Evolutionary conservation across 805 yeast species (phyloP).

Genomic region (Nakazawaea ambrosiae): DNA sequence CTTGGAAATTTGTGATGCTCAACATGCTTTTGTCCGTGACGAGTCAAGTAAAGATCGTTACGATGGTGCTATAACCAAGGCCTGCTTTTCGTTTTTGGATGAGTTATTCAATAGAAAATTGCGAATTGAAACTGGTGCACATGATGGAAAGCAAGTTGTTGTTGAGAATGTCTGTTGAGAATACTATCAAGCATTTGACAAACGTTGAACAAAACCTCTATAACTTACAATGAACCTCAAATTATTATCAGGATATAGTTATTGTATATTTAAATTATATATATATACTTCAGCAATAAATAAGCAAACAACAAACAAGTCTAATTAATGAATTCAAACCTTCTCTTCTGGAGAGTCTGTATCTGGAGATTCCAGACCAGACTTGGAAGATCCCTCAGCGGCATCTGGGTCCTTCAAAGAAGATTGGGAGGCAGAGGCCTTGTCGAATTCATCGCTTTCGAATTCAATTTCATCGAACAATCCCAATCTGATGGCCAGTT

Average conservation of each 20-base stretch:
- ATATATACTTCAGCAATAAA: no score
- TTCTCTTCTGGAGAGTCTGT: slow-evolving; percentile 1
- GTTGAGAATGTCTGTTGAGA: slow-evolving; percentile 60
- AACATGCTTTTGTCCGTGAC: slow-evolving; percentile 79
- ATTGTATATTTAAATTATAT: no score
- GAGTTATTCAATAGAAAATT: slow-evolving; percentile 68
- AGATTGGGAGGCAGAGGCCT: slow-evolving; percentile 10
- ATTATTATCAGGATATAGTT: not conserved
- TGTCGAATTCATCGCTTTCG: slow-evolving; percentile 10
- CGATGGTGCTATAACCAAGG: slow-evolving; percentile 68
- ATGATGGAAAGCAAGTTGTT: slow-evolving; percentile 40
- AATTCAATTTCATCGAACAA: slow-evolving; percentile 23
- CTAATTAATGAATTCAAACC: not conserved
- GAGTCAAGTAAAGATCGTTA: slow-evolving; percentile 75
- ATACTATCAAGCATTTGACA: no score
- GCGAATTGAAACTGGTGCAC: slow-evolving; percentile 59
- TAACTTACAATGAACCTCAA: no score
- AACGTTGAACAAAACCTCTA: no score
- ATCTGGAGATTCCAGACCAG: not conserved
- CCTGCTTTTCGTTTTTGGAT: slow-evolving; percentile 58
- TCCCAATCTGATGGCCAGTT: slow-evolving; percentile 53
- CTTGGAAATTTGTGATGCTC: slow-evolving; percentile 71
- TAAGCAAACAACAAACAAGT: not conserved
- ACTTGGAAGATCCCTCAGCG: slow-evolving; percentile 3
- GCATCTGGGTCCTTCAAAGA: slow-evolving; percentile 7